Conservation (phyloP, 495 filamentous ascomycete genomes). For the Zalerion maritima region DNA sequence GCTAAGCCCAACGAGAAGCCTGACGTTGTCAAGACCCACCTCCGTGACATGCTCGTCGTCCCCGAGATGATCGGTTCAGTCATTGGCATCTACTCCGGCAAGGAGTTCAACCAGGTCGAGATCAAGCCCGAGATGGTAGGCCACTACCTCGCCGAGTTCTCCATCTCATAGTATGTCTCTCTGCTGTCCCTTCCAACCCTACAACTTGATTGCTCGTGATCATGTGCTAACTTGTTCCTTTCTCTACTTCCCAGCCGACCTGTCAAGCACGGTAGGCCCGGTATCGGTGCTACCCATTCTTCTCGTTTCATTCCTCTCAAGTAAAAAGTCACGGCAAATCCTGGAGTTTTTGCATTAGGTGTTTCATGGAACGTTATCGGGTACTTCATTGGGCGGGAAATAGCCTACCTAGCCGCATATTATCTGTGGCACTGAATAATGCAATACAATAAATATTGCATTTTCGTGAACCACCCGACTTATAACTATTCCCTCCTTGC, state of each 20-base stretch:
- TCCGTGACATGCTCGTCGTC: conserved; percentile 98
- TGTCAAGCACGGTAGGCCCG: conserved; percentile 99
- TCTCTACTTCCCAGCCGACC: conserved; percentile 61
- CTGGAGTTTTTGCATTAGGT: conserved; percentile 27
- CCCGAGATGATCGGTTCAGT: conserved; percentile 98
- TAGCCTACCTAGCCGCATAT: no score
- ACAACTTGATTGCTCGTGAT: background rate
- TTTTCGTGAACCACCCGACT: no score
- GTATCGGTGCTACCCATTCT: conserved; percentile 99
- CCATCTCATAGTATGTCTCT: conserved; percentile 87
- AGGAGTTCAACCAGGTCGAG: conserved; percentile 99
- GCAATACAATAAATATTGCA: no score
- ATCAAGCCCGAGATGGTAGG: conserved; percentile 99
- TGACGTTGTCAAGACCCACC: conserved; percentile 96
- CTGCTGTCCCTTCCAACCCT: background rate
- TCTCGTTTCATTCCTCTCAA: conserved; percentile 99
- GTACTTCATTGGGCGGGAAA: no score
- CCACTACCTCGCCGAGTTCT: conserved; percentile 98
- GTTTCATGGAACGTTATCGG: no score
- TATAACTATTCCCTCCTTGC: no score
- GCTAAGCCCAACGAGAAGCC: conserved; percentile 99
- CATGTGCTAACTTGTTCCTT: conserved; percentile 17
- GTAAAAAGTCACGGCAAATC: conserved; percentile 43
- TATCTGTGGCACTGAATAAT: no score
- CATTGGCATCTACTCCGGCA: conserved; percentile 97